Percentiles rank a stretch among this genome's conserved stretches.
phyloP scores from a whole-genome alignment of 495 filamentous ascomycete species.

The Elasticomyces elasticus region DNA sequence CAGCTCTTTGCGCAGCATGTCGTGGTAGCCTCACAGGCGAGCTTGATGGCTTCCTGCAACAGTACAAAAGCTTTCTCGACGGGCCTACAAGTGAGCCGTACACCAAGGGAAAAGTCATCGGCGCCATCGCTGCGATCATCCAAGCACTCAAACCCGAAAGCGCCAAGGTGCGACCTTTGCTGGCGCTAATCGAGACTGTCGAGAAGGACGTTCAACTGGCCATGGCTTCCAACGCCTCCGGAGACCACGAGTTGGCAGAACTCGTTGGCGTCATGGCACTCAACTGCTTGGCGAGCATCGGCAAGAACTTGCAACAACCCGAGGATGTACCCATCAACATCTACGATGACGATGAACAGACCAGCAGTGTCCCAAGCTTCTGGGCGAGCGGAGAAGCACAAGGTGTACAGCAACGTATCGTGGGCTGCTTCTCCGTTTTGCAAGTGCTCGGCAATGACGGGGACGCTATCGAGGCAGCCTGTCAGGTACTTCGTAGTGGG shows the following conservation, averaged over 20 bases:
- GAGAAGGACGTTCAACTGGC: constrained; percentile 48
- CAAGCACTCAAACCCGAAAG: constrained; percentile 61
- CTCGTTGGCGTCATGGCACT: constrained; percentile 55
- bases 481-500: constrained; percentile 32
- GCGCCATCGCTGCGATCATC: constrained; percentile 74
- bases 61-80: constrained; percentile 56
- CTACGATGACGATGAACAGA: constrained; percentile 37
- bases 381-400: constrained; percentile 51
- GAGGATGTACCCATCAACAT: constrained; percentile 61
- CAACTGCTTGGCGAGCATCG: constrained; percentile 65
- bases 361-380: constrained; percentile 35
- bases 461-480: constrained; percentile 85
- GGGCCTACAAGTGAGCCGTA: constrained; percentile 53
- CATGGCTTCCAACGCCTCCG: constrained; percentile 24
- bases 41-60: constrained; percentile 63
- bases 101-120: constrained; percentile 71
- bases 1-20: constrained; percentile 70
- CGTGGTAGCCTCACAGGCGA: constrained; percentile 59
- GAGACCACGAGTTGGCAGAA: constrained; percentile 38
- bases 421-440: constrained; percentile 40
- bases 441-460: constrained; percentile 49
- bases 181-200: constrained; percentile 56
- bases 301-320: constrained; percentile 65
- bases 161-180: constrained; percentile 50
- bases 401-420: constrained; percentile 48